Percentiles rank a stretch among this genome's conserved stretches.
Evolutionary conservation across 2,329 filamentous ascomycete species (phyloP).

Genomic region (Aspergillus ibericus): DNA sequence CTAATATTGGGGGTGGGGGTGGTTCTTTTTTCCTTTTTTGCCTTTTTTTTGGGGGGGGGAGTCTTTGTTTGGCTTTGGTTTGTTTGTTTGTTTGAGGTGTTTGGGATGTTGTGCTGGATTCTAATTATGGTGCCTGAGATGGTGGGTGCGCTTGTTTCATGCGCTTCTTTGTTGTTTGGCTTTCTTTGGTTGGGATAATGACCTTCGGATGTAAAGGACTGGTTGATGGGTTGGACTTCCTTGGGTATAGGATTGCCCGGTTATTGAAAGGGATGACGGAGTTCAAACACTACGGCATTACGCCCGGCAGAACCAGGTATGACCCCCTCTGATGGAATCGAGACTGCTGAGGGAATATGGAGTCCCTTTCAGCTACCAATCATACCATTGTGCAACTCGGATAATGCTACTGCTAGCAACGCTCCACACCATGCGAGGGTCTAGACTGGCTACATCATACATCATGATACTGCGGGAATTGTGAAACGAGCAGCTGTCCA

Average conservation of each 20-base stretch:
- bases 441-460: slow-evolving; percentile 1
- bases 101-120: too few species aligned
- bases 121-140: too few species aligned
- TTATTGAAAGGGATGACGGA: too few species aligned
- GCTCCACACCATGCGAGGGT: not conserved
- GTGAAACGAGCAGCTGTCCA: not conserved
- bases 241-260: too few species aligned
- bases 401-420: not conserved
- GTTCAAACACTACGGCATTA: not conserved
- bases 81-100: too few species aligned
- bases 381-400: not conserved
- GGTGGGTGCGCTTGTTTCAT: too few species aligned
- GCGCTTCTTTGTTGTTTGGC: too few species aligned
- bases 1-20: not conserved
- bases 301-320: not conserved
- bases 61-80: too few species aligned
- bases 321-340: not conserved
- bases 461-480: not conserved
- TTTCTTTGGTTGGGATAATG: too few species aligned
- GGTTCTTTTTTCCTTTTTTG: not conserved
- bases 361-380: not conserved
- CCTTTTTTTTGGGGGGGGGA: too few species aligned
- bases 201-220: too few species aligned
- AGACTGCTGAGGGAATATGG: not conserved
- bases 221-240: too few species aligned